These are phyloP conservation scores for Kazachstania sp. DNA, from an alignment of 1,139 yeast genomes.

Conservation along the genomic window DNA sequence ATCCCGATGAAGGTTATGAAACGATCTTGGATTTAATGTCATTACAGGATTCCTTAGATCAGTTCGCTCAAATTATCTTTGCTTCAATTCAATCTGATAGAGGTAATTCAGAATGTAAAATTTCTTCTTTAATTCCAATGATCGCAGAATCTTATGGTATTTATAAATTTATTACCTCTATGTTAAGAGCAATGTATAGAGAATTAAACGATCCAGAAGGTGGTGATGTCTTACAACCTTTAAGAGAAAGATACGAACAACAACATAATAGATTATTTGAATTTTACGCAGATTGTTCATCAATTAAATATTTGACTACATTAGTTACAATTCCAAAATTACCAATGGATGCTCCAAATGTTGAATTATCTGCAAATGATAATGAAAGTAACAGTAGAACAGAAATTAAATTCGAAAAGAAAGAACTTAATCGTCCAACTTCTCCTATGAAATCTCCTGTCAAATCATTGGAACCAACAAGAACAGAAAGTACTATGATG, in stretches of 20 bases:
- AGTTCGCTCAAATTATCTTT: constrained; percentile 68
- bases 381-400: constrained; percentile 3
- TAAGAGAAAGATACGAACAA: constrained; percentile 63
- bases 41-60: constrained; percentile 77
- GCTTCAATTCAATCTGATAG: constrained; percentile 45
- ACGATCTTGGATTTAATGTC: constrained; percentile 79
- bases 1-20: constrained; percentile 94
- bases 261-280: constrained; percentile 77
- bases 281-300: constrained; percentile 84
- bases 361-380: constrained; percentile 5
- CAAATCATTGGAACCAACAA: not conserved
- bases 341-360: constrained; percentile 55
- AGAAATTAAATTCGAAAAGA: constrained; percentile 10
- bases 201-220: constrained; percentile 48
- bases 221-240: constrained; percentile 68
- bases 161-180: constrained; percentile 77
- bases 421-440: not conserved
- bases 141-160: constrained; percentile 93
- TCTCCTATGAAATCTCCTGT: constrained; percentile 2
- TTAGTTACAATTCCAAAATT: constrained; percentile 81
- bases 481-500: constrained; percentile 1
- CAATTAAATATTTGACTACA: constrained; percentile 73
- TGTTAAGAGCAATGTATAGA: constrained; percentile 82
- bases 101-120: constrained; percentile 65
- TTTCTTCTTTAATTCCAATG: constrained; percentile 81